A percentile compares a stretch with the other conserved stretches of the same genome.
These are phyloP conservation scores for Physcia stellaris DNA, from an alignment of 495 filamentous ascomycete species.

Conservation along the genomic window DNA sequence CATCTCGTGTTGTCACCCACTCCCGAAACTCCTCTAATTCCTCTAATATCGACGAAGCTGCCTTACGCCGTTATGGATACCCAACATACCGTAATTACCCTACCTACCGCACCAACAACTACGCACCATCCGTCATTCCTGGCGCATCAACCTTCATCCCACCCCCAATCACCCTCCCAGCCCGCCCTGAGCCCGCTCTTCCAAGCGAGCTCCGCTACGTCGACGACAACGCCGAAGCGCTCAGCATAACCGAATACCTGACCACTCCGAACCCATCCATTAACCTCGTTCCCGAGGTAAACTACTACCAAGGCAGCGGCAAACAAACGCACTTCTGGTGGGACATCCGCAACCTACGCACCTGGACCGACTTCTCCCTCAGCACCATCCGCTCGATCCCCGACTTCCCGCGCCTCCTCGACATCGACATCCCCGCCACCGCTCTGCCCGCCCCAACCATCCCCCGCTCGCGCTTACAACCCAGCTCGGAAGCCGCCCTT, in stretches of 20 bases:
- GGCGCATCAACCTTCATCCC: constrained; percentile 30
- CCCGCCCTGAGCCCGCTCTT: constrained; percentile 19
- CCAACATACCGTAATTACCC: constrained; percentile 71
- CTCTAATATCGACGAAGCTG: constrained; percentile 41
- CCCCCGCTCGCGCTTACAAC: constrained; percentile 39
- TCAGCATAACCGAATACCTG: constrained; percentile 64
- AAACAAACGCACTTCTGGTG: constrained; percentile 81
- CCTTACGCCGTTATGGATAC: constrained; percentile 57
- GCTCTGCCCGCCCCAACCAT: constrained; percentile 48
- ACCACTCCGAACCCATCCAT: constrained; percentile 67
- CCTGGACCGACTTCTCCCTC: constrained; percentile 67
- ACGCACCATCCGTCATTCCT: constrained; percentile 29
- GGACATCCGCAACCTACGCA: constrained; percentile 76
- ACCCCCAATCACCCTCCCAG: constrained; percentile 23
- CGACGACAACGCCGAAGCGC: constrained; percentile 28
- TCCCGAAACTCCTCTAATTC: neutral
- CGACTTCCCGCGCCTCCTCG: constrained; percentile 58
- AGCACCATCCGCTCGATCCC: constrained; percentile 59
- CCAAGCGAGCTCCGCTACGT: constrained; percentile 24
- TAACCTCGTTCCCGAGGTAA: constrained; percentile 67
- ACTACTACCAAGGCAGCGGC: constrained; percentile 51
- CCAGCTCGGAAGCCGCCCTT: constrained; percentile 60
- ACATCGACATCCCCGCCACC: constrained; percentile 47
- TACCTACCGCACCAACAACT: constrained; percentile 41
- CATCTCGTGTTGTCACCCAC: too few species aligned